Percentiles rank a stretch among this genome's conserved stretches.
phyloP scores from a whole-genome alignment of 2,329 filamentous ascomycete species.

The Scorias spongiosa region DNA sequence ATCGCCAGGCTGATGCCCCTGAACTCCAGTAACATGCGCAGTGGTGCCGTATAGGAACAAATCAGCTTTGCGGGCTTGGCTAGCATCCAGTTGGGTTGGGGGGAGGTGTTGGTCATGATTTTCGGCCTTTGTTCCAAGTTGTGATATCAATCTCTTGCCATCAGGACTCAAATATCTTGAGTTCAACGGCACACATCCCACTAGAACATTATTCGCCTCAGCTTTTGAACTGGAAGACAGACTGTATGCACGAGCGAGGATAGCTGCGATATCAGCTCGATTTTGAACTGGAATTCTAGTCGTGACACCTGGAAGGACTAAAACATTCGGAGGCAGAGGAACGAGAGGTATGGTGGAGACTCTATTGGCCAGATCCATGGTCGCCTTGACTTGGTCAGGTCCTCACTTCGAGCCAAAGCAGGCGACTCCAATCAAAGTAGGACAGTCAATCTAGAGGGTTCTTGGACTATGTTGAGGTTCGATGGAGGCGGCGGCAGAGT shows the following conservation, averaged over 20 bases:
- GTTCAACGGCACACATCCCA: slow-evolving; percentile 75
- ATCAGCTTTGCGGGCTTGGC: slow-evolving; percentile 37
- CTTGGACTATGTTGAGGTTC: no score
- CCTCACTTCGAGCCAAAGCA: no score
- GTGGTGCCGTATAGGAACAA: slow-evolving; percentile 72
- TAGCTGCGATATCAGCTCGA: slow-evolving; percentile 74
- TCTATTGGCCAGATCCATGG: no score
- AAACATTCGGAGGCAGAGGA: slow-evolving; percentile 62
- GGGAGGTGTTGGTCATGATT: slow-evolving; percentile 20
- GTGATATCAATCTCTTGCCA: slow-evolving; percentile 60
- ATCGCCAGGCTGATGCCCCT: slow-evolving; percentile 37
- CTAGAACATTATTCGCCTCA: slow-evolving; percentile 47
- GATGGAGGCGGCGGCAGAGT: no score
- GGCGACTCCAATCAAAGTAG: no score
- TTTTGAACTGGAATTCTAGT: slow-evolving; percentile 71
- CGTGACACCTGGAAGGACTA: slow-evolving; percentile 74
- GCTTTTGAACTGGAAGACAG: slow-evolving; percentile 50
- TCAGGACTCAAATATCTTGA: slow-evolving; percentile 59
- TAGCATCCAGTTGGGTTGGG: slow-evolving; percentile 40
- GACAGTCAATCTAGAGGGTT: no score
- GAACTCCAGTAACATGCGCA: slow-evolving; percentile 33
- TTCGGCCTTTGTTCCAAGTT: slow-evolving; percentile 25
- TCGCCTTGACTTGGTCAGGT: no score
- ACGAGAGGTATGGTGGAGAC: slow-evolving; percentile 51
- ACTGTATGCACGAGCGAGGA: slow-evolving; percentile 74